These are phyloP conservation scores for Hyaloperonospora arabidopsidis DNA, from an alignment of 352 stramenopile species.

Conservation along the genomic window DNA sequence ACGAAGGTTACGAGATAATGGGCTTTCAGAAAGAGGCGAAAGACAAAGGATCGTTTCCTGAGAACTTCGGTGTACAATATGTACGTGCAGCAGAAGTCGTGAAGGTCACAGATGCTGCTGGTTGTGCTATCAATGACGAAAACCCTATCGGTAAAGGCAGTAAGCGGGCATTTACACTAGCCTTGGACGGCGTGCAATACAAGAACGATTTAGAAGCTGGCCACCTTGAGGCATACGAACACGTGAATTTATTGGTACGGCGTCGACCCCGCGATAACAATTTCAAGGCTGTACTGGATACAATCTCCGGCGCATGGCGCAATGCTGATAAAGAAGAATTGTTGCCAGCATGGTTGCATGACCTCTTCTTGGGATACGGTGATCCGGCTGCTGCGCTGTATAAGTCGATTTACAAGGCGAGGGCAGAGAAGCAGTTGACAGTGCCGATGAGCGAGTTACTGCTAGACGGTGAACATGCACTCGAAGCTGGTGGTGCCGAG, in stretches of 20 bases:
- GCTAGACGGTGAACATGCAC: constrained; percentile 38
- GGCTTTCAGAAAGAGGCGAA: constrained; percentile 30
- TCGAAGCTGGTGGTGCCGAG: constrained; percentile 28
- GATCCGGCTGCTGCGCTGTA: constrained; percentile 80
- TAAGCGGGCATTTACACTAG: constrained; percentile 84
- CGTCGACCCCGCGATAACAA: constrained; percentile 88
- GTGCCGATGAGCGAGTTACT: constrained; percentile 40
- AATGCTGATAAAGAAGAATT: constrained; percentile 31
- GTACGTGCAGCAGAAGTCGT: constrained; percentile 77
- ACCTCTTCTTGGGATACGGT: constrained; percentile 92
- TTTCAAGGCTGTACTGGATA: constrained; percentile 92
- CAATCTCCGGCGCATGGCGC: constrained; percentile 40
- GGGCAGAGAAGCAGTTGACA: constrained; percentile 23
- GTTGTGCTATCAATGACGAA: constrained; percentile 42
- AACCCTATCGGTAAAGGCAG: constrained; percentile 41
- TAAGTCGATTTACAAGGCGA: constrained; percentile 44
- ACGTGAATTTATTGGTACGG: constrained; percentile 92
- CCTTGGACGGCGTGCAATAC: constrained; percentile 92
- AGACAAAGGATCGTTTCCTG: constrained; percentile 59
- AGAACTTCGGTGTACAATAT: constrained; percentile 83
- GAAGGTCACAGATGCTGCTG: constrained; percentile 73
- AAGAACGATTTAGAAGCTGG: constrained; percentile 76
- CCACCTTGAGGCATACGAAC: constrained; percentile 66
- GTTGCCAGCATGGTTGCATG: constrained; percentile 91
- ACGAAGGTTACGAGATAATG: constrained; percentile 64